A percentile compares a stretch with the other conserved stretches of the same genome.
Conservation (phyloP, 2,329 filamentous ascomycete species). For the Pochonia chlamydosporia region DNA sequence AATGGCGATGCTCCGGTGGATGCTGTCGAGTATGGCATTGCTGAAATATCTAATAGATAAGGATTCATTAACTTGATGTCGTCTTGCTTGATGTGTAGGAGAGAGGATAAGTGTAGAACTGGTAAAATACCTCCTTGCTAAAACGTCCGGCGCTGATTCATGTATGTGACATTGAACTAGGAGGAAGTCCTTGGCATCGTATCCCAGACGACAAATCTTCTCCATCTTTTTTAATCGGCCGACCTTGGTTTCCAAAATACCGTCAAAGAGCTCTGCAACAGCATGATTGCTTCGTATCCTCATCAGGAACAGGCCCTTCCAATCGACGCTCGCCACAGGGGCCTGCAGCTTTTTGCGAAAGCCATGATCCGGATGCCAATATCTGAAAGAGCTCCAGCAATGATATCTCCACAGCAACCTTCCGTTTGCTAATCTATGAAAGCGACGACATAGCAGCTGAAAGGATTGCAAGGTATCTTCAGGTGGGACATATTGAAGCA, state of each 20-base stretch:
- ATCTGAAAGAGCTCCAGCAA: slow-evolving; percentile 63
- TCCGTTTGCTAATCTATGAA: slow-evolving; percentile 62
- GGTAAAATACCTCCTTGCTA: slow-evolving; percentile 59
- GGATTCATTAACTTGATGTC: slow-evolving; percentile 6
- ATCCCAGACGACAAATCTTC: slow-evolving; percentile 65
- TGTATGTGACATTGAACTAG: slow-evolving; percentile 56
- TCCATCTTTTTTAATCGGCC: slow-evolving; percentile 65
- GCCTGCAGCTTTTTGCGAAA: slow-evolving; percentile 49
- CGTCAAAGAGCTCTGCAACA: slow-evolving; percentile 54
- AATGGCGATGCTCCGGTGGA: slow-evolving; percentile 76
- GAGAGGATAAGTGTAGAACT: neutral
- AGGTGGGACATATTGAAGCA: slow-evolving; percentile 60
- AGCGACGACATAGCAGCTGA: slow-evolving; percentile 53
- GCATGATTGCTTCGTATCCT: slow-evolving; percentile 47
- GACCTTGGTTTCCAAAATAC: slow-evolving; percentile 64
- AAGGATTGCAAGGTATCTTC: slow-evolving; percentile 44
- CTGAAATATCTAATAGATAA: slow-evolving; percentile 61
- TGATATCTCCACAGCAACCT: slow-evolving; percentile 75
- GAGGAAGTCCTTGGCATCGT: slow-evolving; percentile 84
- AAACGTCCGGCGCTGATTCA: slow-evolving; percentile 61
- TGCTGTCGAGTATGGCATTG: slow-evolving; percentile 65
- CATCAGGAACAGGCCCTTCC: slow-evolving; percentile 63
- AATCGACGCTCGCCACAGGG: slow-evolving; percentile 55
- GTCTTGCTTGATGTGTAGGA: neutral
- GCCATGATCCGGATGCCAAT: slow-evolving; percentile 67